Evolutionary conservation across 176 grass and related monocot species (phyloP).

Genomic region (Triticum dicoccoides): DNA sequence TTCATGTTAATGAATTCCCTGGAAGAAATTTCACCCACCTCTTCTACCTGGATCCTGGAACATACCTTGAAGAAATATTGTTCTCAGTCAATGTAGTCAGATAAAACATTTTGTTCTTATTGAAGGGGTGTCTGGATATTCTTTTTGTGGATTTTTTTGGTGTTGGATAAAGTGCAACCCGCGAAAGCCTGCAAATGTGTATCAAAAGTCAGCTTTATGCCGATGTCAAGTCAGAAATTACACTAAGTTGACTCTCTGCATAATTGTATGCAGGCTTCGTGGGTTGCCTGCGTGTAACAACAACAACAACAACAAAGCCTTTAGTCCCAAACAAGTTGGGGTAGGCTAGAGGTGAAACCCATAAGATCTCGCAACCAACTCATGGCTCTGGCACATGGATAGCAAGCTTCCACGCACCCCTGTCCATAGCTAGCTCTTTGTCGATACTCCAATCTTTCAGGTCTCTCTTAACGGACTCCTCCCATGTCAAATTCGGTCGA

Average conservation of each 20-base stretch:
- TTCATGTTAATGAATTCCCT: not conserved
- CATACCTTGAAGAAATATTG: not conserved
- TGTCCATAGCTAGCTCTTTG: no score
- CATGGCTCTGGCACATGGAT: no score
- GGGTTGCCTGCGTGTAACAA: not conserved
- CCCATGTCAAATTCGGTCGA: no score
- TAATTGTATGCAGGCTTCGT: not conserved
- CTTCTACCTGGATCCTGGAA: no score
- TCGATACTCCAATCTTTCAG: no score
- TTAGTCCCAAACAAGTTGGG: no score
- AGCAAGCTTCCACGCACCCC: no score
- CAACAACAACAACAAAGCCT: no score
- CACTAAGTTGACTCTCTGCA: not conserved
- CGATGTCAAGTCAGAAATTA: not conserved
- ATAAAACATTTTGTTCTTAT: not conserved
- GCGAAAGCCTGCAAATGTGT: not conserved
- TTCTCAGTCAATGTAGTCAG: not conserved
- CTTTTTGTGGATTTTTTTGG: not conserved
- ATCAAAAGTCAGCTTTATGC: not conserved
- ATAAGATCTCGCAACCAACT: no score
- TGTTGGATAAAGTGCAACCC: not conserved
- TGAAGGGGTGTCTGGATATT: not conserved
- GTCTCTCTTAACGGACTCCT: no score
- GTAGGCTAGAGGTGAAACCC: no score
- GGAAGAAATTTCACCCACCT: not conserved